Base-by-base conservation (phyloP, 306 rosid species). In the Adenanthera pavonina region DNA sequence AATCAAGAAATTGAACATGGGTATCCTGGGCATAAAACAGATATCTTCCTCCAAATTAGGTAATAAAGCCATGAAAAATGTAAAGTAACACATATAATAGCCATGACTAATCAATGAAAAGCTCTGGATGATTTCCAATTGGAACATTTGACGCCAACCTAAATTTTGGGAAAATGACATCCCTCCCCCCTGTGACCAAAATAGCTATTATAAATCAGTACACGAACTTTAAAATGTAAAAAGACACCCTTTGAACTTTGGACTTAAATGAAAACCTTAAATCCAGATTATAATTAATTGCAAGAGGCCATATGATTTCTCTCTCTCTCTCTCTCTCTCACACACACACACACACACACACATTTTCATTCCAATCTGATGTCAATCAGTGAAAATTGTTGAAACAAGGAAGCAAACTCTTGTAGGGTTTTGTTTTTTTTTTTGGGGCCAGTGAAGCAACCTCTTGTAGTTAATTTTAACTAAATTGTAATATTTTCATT, bases 11-110 rank as follows among this genome's bases (percentile, higher is more conserved):
- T 35, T 30, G 7, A 59, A 44, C 71, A 48, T 68, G 68, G 76
- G 17, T 17, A 57, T 43, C 51, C 69, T n/a, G 51, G 53, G 78
- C 60, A 40, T 51, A 64, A 75, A 73, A 77, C 79, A 84, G 41
- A 72, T 64, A 65, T 64, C 57, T 64, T n/a, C 44, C 8, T 13
- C 44, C 46, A 30, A 20, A 56, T 8, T 66, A 44, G 66, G 56
- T 40, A 41, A 71, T 8, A 65, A 36, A 56, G 19, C 52, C 20
- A n/a, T 53, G 56, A 53, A 35, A 65, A 72, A 14, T 36, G 3
- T 34, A 9, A 51, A 14, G 19, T 13, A 72, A 72, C 35, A 36
- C 15, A 9, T 34, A 9, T 52, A 35, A 52, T 35, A 52, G 64
- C 25, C 52, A 53, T 17, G 30, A 16, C 15, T 15, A 17, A 72